These are phyloP conservation scores for Beauveria caledonica DNA, from an alignment of 2,329 filamentous ascomycete genomes.

Conservation along the genomic window DNA sequence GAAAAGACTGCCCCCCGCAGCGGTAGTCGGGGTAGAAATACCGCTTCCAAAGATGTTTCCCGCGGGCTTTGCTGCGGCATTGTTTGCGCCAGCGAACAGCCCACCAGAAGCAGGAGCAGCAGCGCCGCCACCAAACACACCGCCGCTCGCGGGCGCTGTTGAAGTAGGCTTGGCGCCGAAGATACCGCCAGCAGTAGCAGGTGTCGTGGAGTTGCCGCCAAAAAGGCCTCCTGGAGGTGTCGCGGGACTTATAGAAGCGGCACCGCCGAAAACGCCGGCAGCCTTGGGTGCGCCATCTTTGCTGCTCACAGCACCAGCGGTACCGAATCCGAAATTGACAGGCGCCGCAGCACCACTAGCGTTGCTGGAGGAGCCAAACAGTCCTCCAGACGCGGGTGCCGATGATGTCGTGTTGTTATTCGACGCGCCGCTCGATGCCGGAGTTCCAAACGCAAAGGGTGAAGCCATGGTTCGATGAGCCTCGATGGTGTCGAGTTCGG, in stretches of 20 bases:
- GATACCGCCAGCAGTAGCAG: conserved; percentile 7
- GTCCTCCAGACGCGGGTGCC: conserved; percentile 28
- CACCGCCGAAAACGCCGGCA: conserved; percentile 4
- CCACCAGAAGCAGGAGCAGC: conserved; percentile 30
- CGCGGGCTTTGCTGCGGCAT: conserved; percentile 20
- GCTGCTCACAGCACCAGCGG: neutral
- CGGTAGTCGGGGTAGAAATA: conserved; percentile 17
- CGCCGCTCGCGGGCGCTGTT: conserved; percentile 21
- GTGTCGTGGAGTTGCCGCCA: conserved; percentile 8
- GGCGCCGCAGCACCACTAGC: conserved; percentile 16
- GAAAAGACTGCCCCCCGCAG: conserved; percentile 18
- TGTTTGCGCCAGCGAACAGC: conserved; percentile 30
- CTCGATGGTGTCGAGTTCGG: neutral
- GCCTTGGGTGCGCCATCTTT: conserved; percentile 4
- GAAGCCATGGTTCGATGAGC: conserved; percentile 21
- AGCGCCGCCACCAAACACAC: conserved; percentile 31
- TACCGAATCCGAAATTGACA: conserved; percentile 26
- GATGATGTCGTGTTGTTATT: conserved; percentile 25
- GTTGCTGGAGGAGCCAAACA: conserved; percentile 16
- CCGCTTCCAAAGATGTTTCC: conserved; percentile 17
- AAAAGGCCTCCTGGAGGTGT: conserved; percentile 19
- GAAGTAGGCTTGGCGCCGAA: conserved; percentile 17
- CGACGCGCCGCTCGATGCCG: conserved; percentile 25
- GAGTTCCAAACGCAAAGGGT: conserved; percentile 31
- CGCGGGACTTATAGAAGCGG: conserved; percentile 12